Evolutionary conservation across 1,284 basidiomycete species (phyloP).

Genomic region (Cryptococcus sp.): DNA sequence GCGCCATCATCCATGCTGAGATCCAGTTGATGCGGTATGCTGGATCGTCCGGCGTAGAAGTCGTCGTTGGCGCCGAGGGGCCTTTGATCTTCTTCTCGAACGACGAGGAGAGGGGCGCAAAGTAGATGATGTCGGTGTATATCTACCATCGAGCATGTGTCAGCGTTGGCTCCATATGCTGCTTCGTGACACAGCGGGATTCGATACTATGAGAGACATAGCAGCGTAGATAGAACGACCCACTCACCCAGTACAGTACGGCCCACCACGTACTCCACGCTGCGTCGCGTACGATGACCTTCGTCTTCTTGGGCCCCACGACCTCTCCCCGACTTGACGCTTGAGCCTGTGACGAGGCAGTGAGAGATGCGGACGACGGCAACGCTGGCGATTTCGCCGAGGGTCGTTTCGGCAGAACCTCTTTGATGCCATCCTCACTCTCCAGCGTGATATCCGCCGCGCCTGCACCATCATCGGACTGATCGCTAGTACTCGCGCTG

Average conservation of each 20-base stretch:
- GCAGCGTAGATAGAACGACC: too few species aligned
- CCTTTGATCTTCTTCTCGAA: constrained; percentile 44
- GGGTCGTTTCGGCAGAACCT: neutral
- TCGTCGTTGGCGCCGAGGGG: constrained; percentile 13
- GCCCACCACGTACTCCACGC: constrained; percentile 81
- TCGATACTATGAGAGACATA: neutral
- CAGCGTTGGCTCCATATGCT: too few species aligned
- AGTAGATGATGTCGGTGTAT: constrained; percentile 80
- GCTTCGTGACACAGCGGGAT: neutral
- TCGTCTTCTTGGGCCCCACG: constrained; percentile 58
- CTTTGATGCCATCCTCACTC: constrained; percentile 12
- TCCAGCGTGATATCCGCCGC: constrained; percentile 18
- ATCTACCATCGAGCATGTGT: constrained; percentile 57
- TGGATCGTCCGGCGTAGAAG: constrained; percentile 10
- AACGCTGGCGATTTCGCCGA: neutral
- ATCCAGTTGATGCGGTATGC: constrained; percentile 44
- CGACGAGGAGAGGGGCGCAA: constrained; percentile 74
- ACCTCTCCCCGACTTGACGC: constrained; percentile 5
- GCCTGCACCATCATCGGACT: constrained; percentile 7
- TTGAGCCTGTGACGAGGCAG: neutral
- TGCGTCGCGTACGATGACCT: constrained; percentile 71
- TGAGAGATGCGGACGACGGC: neutral
- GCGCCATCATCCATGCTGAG: constrained; percentile 41
- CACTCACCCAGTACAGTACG: constrained; percentile 74
- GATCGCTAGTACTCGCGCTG: too few species aligned